These are phyloP conservation scores for Trypanosoma platydactyli DNA, from an alignment of 208 protist species.

Conservation along the genomic window DNA sequence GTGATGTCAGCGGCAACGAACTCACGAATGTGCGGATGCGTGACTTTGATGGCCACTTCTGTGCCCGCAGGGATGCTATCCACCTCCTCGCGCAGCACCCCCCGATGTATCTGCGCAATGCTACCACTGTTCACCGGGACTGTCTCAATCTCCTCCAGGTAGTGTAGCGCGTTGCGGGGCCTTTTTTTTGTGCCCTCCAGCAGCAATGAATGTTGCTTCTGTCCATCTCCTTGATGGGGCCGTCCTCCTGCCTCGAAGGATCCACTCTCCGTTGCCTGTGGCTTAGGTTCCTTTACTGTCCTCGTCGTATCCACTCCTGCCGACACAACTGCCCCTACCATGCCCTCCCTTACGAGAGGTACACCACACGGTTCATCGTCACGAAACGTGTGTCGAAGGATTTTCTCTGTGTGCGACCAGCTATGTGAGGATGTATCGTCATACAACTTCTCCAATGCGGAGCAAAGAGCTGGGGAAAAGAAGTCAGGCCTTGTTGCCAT, in stretches of 20 bases:
- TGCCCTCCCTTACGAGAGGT: too few species aligned
- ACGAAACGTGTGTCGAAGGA: slow-evolving; percentile 50
- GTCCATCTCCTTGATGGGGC: too few species aligned
- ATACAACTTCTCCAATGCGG: slow-evolving; percentile 66
- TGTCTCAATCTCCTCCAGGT: slow-evolving; percentile 75
- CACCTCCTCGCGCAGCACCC: slow-evolving; percentile 61
- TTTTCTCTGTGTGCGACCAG: slow-evolving; percentile 74
- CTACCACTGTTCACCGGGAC: slow-evolving; percentile 89
- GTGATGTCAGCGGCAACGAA: slow-evolving; percentile 69
- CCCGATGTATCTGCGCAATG: slow-evolving; percentile 92
- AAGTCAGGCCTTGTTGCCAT: slow-evolving; percentile 90
- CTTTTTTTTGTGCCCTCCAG: slow-evolving; percentile 1
- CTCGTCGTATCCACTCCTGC: too few species aligned
- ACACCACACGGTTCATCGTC: slow-evolving; percentile 1
- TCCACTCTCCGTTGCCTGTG: too few species aligned
- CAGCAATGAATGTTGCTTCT: background rate
- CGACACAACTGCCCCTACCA: too few species aligned
- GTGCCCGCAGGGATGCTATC: slow-evolving; percentile 78
- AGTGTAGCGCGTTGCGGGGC: slow-evolving; percentile 43
- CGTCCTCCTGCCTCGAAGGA: too few species aligned
- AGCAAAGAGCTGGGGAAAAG: slow-evolving; percentile 79
- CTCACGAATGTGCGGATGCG: slow-evolving; percentile 82
- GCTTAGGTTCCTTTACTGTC: too few species aligned
- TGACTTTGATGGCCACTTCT: slow-evolving; percentile 91
- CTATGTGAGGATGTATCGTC: slow-evolving; percentile 64